Percentiles rank a stretch among this genome's conserved stretches.
Conservation (phyloP, 495 filamentous ascomycete genomes). For the Aspergillus sparsus region DNA sequence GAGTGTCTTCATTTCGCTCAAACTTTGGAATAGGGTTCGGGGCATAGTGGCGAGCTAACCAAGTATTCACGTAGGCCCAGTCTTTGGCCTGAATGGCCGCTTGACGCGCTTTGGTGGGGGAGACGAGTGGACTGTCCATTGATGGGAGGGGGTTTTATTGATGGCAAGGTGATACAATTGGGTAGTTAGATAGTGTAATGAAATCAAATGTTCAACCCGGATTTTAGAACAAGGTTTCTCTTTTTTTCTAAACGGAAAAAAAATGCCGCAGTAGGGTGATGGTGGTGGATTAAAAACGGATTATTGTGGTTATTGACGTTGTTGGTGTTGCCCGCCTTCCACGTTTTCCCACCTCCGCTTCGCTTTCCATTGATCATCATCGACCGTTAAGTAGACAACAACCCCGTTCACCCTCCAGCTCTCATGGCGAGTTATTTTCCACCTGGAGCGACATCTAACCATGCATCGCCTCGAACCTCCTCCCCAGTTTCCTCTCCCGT, state of each 20-base stretch:
- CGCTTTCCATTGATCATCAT: constrained; percentile 4
- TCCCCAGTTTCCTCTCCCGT: constrained; percentile 37
- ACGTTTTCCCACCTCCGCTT: constrained; percentile 17
- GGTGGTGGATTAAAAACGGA: not conserved
- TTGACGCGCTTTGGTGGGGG: constrained; percentile 50
- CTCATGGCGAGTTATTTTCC: constrained; percentile 49
- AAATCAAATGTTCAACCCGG: too few species aligned
- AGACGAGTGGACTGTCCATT: constrained; percentile 45
- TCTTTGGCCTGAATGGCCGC: constrained; percentile 67
- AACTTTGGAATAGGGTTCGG: constrained; percentile 64
- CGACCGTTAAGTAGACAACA: constrained; percentile 3
- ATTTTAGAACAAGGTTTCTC: not conserved
- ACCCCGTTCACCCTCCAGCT: constrained; percentile 14
- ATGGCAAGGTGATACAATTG: too few species aligned
- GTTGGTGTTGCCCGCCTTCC: not conserved
- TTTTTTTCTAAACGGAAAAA: not conserved
- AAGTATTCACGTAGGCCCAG: constrained; percentile 84
- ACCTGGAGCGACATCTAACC: constrained; percentile 27
- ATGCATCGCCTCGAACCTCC: constrained; percentile 28
- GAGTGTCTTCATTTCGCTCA: constrained; percentile 82
- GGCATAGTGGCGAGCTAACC: constrained; percentile 69
- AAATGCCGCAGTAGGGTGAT: not conserved
- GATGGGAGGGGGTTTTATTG: not conserved
- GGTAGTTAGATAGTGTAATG: too few species aligned
- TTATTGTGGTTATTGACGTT: constrained; percentile 10